Base-by-base conservation (phyloP, 208 protist genomes). In the Leishmania tarentolae region DNA sequence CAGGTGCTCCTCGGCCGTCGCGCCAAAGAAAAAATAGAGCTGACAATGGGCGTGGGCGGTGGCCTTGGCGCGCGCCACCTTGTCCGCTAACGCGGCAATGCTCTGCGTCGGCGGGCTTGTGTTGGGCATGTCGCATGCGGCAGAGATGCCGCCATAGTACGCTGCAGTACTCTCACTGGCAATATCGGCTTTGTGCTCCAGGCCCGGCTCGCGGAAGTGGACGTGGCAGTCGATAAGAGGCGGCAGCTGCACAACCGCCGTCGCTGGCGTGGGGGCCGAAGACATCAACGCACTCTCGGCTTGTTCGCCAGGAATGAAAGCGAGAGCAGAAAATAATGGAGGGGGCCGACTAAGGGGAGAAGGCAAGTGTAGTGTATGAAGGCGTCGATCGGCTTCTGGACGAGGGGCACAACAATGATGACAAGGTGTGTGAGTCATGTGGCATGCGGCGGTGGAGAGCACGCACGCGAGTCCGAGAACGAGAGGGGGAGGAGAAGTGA, bases 141-240 rank as follows among this genome's bases (percentile, higher is more conserved):
- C 90, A 11, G 92, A 90, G 53, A 98, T 88, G 75, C 98, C 98
- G 78, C 98, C 98, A 68, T 92, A 90, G 74, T 95, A 89, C 28
- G 98, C 98, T n/a, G 97, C 92, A 28, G 86, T 88, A n/a, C 93
- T 93, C 83, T 98, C 93, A 76, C 85, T 91, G 31, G 82, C 85
- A 91, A 98, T 99, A 81, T 98, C 94, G 4, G 92, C 98, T 87
- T 99, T 99, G 85, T 98, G 86, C 77, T 95, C 93, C 0, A 97
- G 87, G 17, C 98, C 98, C 31, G 98, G 98, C 81, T 99, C 96
- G 47, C 97, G 89, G 75, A 99, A 92, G 88, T 98, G 96, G 0
- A 98, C 97, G 85, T 98, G 96, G 61, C 97, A 94, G 89, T 99
- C 98, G 56, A 99, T 94, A 15, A 99, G 88, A 63, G 93, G 82